Percentiles rank a stretch among this genome's conserved stretches.
These are phyloP conservation scores for Rhizoclosmatium sp. DNA, from an alignment of 192 early-diverging fungal species.

Conservation along the genomic window DNA sequence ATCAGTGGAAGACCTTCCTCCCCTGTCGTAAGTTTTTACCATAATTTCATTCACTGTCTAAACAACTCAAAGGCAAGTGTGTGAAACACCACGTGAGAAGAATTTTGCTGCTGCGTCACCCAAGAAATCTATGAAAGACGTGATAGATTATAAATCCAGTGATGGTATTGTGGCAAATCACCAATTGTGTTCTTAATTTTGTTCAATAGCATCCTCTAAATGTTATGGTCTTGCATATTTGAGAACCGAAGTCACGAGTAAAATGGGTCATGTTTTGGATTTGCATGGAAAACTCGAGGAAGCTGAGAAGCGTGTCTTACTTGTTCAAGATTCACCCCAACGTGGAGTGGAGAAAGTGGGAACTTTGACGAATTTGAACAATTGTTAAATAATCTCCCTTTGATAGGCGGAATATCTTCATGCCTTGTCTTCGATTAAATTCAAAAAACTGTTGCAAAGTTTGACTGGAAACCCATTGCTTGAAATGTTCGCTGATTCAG, in stretches of 20 bases:
- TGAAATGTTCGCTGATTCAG: conserved; percentile 59
- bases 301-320: conserved; percentile 43
- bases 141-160: too few species aligned
- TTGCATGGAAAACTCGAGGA: conserved; percentile 47
- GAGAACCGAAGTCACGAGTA: conserved; percentile 50
- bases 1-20: conserved; percentile 49
- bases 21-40: too few species aligned
- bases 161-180: too few species aligned
- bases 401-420: conserved; percentile 42
- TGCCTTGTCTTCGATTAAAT: conserved; percentile 35
- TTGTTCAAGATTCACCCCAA: conserved; percentile 33
- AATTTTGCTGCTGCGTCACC: too few species aligned
- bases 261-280: conserved; percentile 47
- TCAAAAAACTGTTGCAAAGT: conserved; percentile 36
- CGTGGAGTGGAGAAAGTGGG: conserved; percentile 47
- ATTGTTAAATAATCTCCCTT: background rate
- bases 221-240: conserved; percentile 54
- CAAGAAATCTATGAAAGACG: too few species aligned
- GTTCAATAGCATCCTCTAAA: conserved; percentile 29
- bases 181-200: too few species aligned
- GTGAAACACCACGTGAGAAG: too few species aligned
- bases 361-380: conserved; percentile 4
- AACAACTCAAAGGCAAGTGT: too few species aligned
- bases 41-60: too few species aligned
- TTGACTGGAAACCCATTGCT: conserved; percentile 44